Evolutionary conservation across 2,329 filamentous ascomycete species (phyloP).

Genomic region (Colletotrichum nymphaeae): DNA sequence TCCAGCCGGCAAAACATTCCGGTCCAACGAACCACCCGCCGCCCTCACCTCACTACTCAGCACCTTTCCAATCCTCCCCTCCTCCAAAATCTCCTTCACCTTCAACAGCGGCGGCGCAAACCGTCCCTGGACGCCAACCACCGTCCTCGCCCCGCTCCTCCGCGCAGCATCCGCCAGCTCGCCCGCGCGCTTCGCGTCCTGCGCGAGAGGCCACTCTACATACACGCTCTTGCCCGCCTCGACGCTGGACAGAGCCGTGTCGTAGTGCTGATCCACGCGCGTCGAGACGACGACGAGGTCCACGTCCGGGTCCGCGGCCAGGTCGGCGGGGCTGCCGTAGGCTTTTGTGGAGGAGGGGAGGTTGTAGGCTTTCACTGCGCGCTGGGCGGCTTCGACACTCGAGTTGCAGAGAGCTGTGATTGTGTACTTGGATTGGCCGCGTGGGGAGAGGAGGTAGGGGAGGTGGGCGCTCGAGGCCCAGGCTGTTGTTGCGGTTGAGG

Average conservation of each 20-base stretch:
- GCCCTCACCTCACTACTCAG: slow-evolving; percentile 60
- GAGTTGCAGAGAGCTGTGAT: slow-evolving; percentile 66
- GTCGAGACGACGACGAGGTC: slow-evolving; percentile 68
- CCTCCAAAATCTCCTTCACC: slow-evolving; percentile 55
- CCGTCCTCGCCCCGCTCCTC: slow-evolving; percentile 39
- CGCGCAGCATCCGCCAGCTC: slow-evolving; percentile 49
- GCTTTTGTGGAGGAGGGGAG: slow-evolving; percentile 54
- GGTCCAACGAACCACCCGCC: slow-evolving; percentile 44
- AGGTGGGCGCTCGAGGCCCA: slow-evolving; percentile 70
- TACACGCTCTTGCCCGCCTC: slow-evolving; percentile 64
- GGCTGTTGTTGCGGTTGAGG: slow-evolving; percentile 59
- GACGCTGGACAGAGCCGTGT: slow-evolving; percentile 57
- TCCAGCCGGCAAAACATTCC: slow-evolving; percentile 45
- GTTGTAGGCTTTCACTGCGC: slow-evolving; percentile 55
- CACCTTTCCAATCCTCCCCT: slow-evolving; percentile 62
- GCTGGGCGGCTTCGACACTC: slow-evolving; percentile 54
- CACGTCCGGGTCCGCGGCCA: slow-evolving; percentile 61
- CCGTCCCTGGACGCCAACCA: slow-evolving; percentile 65
- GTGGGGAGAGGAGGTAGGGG: slow-evolving; percentile 65
- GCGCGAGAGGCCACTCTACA: slow-evolving; percentile 69
- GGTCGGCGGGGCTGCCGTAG: slow-evolving; percentile 60
- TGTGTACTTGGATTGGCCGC: slow-evolving; percentile 52
- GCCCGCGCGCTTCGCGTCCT: slow-evolving; percentile 51
- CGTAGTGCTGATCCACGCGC: slow-evolving; percentile 64
- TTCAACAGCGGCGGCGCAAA: slow-evolving; percentile 56